These are phyloP conservation scores for Neofusicoccum umdonicola DNA, from an alignment of 2,329 filamentous ascomycete species.

Conservation along the genomic window DNA sequence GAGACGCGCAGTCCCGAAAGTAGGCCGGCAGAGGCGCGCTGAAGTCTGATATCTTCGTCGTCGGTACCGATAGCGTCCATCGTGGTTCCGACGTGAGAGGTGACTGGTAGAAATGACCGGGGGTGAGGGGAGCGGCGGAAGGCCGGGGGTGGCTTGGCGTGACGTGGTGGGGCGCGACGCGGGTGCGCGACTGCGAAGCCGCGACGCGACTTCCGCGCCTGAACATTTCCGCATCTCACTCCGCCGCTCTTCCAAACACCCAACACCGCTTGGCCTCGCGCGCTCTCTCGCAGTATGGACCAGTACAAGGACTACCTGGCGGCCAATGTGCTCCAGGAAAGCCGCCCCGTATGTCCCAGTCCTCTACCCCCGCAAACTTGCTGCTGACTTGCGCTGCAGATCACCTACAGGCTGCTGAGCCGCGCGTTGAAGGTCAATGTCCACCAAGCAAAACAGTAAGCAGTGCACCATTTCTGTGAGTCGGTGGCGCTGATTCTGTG, in stretches of 20 bases:
- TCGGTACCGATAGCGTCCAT: conserved; percentile 40
- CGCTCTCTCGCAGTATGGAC: conserved; percentile 43
- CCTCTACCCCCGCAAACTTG: conserved; percentile 26
- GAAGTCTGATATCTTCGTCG: conserved; percentile 47
- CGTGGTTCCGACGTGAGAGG: not conserved
- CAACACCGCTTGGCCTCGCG: not conserved
- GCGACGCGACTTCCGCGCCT: conserved; percentile 8
- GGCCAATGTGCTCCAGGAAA: conserved; percentile 72
- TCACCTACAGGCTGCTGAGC: conserved; percentile 84
- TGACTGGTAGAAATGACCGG: not conserved
- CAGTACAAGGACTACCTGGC: conserved; percentile 70
- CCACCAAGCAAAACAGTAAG: conserved; percentile 82
- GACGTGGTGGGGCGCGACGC: conserved; percentile 15
- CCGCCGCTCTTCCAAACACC: not conserved
- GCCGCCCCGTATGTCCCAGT: conserved; percentile 58
- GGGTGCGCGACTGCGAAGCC: not conserved
- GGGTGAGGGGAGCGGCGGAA: not conserved
- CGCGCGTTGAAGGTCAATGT: conserved; percentile 79
- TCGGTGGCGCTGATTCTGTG: conserved; percentile 22
- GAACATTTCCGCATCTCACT: conserved; percentile 3
- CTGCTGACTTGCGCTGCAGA: conserved; percentile 47
- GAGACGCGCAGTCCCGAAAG: conserved; percentile 31
- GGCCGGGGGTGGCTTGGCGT: not conserved
- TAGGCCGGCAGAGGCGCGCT: conserved; percentile 40
- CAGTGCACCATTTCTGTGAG: conserved; percentile 31